phyloP scores from a whole-genome alignment of 495 filamentous ascomycete species.

The Talaromyces liani region DNA sequence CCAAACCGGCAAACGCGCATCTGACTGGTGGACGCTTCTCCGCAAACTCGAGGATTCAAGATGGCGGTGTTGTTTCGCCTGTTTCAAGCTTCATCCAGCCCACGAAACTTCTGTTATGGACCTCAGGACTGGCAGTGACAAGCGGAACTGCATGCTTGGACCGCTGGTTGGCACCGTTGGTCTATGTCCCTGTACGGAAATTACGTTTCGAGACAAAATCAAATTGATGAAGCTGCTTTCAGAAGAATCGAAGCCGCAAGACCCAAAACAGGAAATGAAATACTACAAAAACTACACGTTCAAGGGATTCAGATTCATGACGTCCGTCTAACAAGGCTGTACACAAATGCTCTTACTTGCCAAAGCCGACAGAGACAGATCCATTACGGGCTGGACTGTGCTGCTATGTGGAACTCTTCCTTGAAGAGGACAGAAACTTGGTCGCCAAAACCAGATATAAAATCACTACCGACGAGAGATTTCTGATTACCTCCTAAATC shows the following conservation, averaged over 20 bases:
- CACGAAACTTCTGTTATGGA: not conserved
- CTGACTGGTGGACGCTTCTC: not conserved
- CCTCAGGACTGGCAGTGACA: not conserved
- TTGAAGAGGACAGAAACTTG: not conserved
- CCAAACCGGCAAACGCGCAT: not conserved
- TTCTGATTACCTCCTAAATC: not conserved
- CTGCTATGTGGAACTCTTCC: not conserved
- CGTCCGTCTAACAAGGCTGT: not conserved
- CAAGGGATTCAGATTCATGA: not conserved
- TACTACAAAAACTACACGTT: not conserved
- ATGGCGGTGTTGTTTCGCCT: not conserved
- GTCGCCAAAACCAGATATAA: not conserved
- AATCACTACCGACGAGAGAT: not conserved
- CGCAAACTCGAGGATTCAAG: not conserved
- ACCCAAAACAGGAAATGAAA: not conserved
- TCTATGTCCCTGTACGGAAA: not conserved
- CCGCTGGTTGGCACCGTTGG: not conserved
- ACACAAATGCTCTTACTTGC: not conserved
- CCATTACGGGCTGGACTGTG: not conserved
- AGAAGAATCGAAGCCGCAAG: not conserved
- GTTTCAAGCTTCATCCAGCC: not conserved
- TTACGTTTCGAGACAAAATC: not conserved
- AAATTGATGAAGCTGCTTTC: not conserved
- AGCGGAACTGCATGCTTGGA: not conserved
- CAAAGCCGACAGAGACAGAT: not conserved